Percentiles rank a stretch among this genome's conserved stretches.
Conservation (phyloP, 371 early-diverging fungal genomes). For the Neoconidiobolus thromboides region DNA sequence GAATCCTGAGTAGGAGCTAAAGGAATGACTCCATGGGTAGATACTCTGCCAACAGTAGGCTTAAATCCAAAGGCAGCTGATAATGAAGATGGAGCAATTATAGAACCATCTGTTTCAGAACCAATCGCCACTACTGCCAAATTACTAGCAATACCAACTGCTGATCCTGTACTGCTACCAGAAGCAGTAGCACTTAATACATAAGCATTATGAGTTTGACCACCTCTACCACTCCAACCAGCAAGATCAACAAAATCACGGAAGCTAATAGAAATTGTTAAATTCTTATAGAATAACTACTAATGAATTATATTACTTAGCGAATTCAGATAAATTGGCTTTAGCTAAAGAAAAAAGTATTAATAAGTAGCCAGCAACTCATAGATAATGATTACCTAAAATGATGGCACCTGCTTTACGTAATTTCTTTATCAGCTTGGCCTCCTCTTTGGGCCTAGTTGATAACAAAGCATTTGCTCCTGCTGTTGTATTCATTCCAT, state of each 20-base stretch:
- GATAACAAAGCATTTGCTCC: slow-evolving; percentile 16
- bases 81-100: slow-evolving; percentile 76
- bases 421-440: slow-evolving; percentile 48
- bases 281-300: background rate
- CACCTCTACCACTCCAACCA: slow-evolving; percentile 11
- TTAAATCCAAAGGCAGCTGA: slow-evolving; percentile 84
- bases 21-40: slow-evolving; percentile 63
- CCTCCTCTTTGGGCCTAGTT: slow-evolving; percentile 52
- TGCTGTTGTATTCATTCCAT: slow-evolving; percentile 36
- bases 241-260: background rate
- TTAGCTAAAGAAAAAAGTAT: too few relatives aligned
- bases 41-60: slow-evolving; percentile 69
- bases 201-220: slow-evolving; percentile 9
- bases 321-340: slow-evolving; percentile 91
- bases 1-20: slow-evolving; percentile 81
- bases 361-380: too few relatives aligned
- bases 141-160: slow-evolving; percentile 68
- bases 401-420: slow-evolving; percentile 43
- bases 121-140: slow-evolving; percentile 58
- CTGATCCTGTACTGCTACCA: slow-evolving; percentile 39
- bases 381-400: slow-evolving; percentile 32
- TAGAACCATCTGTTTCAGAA: slow-evolving; percentile 88
- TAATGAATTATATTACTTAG: slow-evolving; percentile 21
- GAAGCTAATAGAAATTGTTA: slow-evolving; percentile 2
- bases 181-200: background rate